phyloP scores from a whole-genome alignment of 208 protist genomes.

The Acanthamoeba castellanii region DNA sequence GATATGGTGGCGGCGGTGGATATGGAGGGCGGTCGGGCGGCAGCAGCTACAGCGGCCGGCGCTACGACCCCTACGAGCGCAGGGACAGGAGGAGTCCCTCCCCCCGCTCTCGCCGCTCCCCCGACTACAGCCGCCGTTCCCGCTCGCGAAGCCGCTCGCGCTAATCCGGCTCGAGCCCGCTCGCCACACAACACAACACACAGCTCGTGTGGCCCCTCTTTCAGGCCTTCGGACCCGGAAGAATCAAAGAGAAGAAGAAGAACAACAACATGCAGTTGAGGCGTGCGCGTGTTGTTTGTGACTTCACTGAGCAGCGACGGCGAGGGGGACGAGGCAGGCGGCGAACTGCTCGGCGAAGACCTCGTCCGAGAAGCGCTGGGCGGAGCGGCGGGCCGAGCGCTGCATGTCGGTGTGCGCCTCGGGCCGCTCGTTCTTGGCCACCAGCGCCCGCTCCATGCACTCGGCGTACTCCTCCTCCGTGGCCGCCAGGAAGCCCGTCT shows the following conservation, averaged over 20 bases:
- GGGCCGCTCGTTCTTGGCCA: conserved; percentile 6
- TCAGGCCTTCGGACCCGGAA: no score
- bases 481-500: conserved; percentile 90
- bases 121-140: background rate
- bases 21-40: background rate
- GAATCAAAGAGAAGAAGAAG: no score
- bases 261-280: no score
- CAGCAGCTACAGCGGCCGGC: conserved; percentile 13
- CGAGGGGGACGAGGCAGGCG: background rate
- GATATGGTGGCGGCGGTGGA: background rate
- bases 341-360: conserved; percentile 79
- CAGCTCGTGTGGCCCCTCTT: no score
- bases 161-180: background rate
- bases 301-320: background rate
- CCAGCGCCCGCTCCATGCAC: conserved; percentile 69
- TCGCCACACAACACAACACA: background rate
- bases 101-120: conserved; percentile 13
- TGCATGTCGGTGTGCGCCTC: conserved; percentile 70
- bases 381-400: conserved; percentile 76
- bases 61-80: conserved; percentile 49
- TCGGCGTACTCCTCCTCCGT: conserved; percentile 93
- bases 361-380: conserved; percentile 83
- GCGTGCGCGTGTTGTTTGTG: no score
- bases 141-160: conserved; percentile 11
- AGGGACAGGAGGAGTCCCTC: conserved; percentile 40